These are phyloP conservation scores for Capronia epimyces DNA, from an alignment of 2,329 filamentous ascomycete species.

Conservation along the genomic window DNA sequence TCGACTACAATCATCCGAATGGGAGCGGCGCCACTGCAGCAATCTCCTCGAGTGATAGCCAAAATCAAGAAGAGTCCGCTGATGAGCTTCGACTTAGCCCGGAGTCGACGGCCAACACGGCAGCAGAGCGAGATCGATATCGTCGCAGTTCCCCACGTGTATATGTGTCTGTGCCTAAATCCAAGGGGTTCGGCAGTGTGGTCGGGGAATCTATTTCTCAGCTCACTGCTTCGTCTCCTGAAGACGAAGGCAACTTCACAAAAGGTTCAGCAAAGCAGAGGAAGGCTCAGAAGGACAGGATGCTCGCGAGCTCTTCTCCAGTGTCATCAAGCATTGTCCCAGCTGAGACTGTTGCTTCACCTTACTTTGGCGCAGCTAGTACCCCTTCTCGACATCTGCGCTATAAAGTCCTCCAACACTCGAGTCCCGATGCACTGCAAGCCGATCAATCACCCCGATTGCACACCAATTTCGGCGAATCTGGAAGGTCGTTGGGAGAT, in stretches of 20 bases:
- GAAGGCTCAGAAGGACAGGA: constrained; percentile 12
- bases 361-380: constrained; percentile 6
- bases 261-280: constrained; percentile 13
- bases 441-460: not conserved
- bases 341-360: constrained; percentile 1
- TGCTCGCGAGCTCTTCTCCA: constrained; percentile 14
- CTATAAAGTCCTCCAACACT: not conserved
- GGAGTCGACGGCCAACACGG: not conserved
- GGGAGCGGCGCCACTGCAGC: constrained; percentile 1
- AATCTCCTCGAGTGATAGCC: constrained; percentile 11
- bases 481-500: not conserved
- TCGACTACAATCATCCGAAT: not conserved
- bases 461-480: no score
- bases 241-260: constrained; percentile 16
- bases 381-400: not conserved
- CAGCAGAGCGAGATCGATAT: not conserved
- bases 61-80: constrained; percentile 13
- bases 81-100: constrained; percentile 19
- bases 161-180: not conserved
- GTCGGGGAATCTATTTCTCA: not conserved
- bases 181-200: not conserved
- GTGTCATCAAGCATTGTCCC: not conserved
- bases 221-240: constrained; percentile 2
- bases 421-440: constrained; percentile 22
- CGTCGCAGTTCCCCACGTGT: not conserved